phyloP scores from a whole-genome alignment of 805 yeast species.

The Aciculoconidium aculeatum region DNA sequence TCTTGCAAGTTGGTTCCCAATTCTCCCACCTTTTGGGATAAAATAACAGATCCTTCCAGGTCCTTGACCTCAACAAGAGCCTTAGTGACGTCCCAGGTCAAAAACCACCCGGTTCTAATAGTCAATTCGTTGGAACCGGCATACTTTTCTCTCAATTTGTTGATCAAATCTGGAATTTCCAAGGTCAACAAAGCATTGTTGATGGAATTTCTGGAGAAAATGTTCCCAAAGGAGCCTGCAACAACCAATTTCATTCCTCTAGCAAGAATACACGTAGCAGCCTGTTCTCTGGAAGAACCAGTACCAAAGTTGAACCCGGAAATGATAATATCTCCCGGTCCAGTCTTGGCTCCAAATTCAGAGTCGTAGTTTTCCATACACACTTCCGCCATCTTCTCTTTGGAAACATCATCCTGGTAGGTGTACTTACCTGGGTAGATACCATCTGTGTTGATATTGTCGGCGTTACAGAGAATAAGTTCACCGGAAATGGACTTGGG shows the following conservation, averaged over 20 bases:
- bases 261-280: conserved; percentile 96
- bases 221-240: conserved; percentile 96
- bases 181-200: conserved; percentile 92
- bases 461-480: conserved; percentile 92
- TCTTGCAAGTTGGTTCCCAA: conserved; percentile 94
- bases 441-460: conserved; percentile 95
- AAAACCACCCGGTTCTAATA: conserved; percentile 89
- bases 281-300: conserved; percentile 98
- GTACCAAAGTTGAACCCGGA: conserved; percentile 97
- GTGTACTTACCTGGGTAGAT: conserved; percentile 99
- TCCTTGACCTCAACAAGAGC: conserved; percentile 79
- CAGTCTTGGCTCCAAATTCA: conserved; percentile 76
- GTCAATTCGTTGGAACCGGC: conserved; percentile 63
- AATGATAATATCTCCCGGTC: conserved; percentile 83
- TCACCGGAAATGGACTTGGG: conserved; percentile 89
- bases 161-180: conserved; percentile 85
- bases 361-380: conserved; percentile 98
- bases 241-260: conserved; percentile 89
- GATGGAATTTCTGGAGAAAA: conserved; percentile 91
- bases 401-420: conserved; percentile 93
- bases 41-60: conserved; percentile 50
- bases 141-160: conserved; percentile 67
- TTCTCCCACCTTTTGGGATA: conserved; percentile 90
- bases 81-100: conserved; percentile 87
- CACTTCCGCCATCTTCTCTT: conserved; percentile 96